Base-by-base conservation (phyloP, 306 rosid species). In the Luffa aegyptiaca region DNA sequence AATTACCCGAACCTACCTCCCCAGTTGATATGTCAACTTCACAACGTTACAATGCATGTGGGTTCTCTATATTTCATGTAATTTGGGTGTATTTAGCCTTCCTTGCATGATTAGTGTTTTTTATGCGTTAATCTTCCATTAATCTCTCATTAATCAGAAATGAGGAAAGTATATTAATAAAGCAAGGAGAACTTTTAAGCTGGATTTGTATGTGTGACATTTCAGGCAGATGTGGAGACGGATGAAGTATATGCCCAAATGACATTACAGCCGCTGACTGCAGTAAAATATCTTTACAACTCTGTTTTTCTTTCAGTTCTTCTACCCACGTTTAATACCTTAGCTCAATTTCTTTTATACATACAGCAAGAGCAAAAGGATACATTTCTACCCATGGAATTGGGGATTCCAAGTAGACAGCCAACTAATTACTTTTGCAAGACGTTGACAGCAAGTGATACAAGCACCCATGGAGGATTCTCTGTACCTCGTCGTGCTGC, bases 401-500 rank as follows among this genome's bases (percentile, higher is more conserved):
- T 92, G 81, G 97, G 97, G 62, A 79, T 90, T 77, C 92, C 94
- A 53, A 92, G 94, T 81, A 92, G 85, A 90, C 97, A 92, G 86
- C 97, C 97, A 33, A 83, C 97, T 0, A 92, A 92, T 83, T 92
- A 92, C 81, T 92, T 92, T 83, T 92, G 97, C 94, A 92, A 92
- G 90, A 92, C 94, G 71, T 81, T 92, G 85, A 92, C 97, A 3
- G 97, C 97, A 0, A 92, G 97, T 79, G 97, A 92, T 84, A 92
- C 97, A 18, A 92, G 97, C 80, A 92, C 97, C 36, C 97, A 92
- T 82, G 97, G 97, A 84, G 97, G 97, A 57, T 92, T 92, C 83
- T 92, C 97, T 66, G 97, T 92, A 85, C 97, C 97, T 80, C 97
- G 97, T 74, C 97, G 97, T 75, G 97, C 97, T 3, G 97, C 97